phyloP scores from a whole-genome alignment of 768 basidiomycete genomes.

The Trametes cubensis region DNA sequence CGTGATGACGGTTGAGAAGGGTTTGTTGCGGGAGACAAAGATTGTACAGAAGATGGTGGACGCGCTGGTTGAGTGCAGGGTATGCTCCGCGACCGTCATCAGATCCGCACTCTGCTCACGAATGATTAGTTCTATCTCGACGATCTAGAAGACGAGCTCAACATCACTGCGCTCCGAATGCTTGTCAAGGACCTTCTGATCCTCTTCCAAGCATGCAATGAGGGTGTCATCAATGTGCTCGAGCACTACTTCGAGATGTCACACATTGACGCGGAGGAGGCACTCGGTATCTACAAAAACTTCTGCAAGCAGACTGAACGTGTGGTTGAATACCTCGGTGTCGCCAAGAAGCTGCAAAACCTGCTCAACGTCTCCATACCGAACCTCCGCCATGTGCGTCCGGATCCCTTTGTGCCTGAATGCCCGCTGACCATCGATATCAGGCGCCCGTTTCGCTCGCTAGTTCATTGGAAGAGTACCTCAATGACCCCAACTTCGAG shows the following conservation, averaged over 20 bases:
- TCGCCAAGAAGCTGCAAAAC: constrained; percentile 92
- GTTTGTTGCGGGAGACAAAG: constrained; percentile 88
- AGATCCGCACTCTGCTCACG: neutral
- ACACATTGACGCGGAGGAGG: constrained; percentile 83
- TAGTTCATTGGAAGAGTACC: constrained; percentile 90
- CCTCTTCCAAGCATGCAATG: constrained; percentile 94
- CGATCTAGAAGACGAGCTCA: constrained; percentile 89
- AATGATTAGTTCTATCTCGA: constrained; percentile 83
- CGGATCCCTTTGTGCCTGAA: neutral
- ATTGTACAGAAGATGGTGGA: constrained; percentile 91
- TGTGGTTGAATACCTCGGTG: constrained; percentile 89
- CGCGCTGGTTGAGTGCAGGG: constrained; percentile 82
- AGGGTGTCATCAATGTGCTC: constrained; percentile 84
- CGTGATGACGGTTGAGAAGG: constrained; percentile 94
- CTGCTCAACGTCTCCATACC: constrained; percentile 93
- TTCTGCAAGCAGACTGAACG: constrained; percentile 93
- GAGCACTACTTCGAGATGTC: constrained; percentile 99
- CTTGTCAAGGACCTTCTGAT: constrained; percentile 95
- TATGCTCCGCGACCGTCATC: constrained; percentile 43
- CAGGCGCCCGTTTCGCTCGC: constrained; percentile 96
- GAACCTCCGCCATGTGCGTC: constrained; percentile 82
- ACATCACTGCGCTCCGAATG: constrained; percentile 86
- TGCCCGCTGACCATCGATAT: neutral
- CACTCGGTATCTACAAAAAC: constrained; percentile 85
- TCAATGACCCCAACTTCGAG: constrained; percentile 96